These are phyloP conservation scores for Saccharomyces mikatae DNA, from an alignment of 805 yeast genomes.

Conservation along the genomic window DNA sequence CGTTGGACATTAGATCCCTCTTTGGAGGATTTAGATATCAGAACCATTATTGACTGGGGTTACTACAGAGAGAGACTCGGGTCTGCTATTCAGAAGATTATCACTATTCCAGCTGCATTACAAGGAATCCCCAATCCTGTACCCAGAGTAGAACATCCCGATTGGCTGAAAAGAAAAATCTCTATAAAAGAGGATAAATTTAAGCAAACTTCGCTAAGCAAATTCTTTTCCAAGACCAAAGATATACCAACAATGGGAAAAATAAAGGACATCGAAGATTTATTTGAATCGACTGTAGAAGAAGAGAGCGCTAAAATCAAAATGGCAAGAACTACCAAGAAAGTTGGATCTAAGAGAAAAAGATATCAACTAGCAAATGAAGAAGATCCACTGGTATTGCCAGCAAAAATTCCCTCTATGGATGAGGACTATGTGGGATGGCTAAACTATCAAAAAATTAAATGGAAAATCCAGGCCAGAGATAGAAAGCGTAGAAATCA, in stretches of 20 bases:
- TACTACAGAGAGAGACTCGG: conserved; percentile 87
- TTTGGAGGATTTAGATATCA: conserved; percentile 73
- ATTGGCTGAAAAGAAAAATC: conserved; percentile 72
- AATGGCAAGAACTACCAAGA: conserved; percentile 33
- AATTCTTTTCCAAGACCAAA: conserved; percentile 45
- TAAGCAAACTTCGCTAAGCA: conserved; percentile 60
- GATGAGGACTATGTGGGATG: conserved; percentile 59
- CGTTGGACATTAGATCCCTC: conserved; percentile 82
- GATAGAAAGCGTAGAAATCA: conserved; percentile 64
- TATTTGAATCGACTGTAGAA: conserved; percentile 32
- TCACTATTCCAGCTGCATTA: conserved; percentile 94
- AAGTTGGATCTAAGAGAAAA: conserved; percentile 26
- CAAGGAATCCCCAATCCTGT: conserved; percentile 87
- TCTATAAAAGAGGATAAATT: conserved; percentile 51
- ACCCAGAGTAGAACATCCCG: conserved; percentile 89
- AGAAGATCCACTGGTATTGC: conserved; percentile 39
- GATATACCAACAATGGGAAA: conserved; percentile 33
- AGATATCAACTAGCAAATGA: conserved; percentile 33
- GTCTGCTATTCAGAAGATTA: conserved; percentile 87
- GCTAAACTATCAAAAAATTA: conserved; percentile 69
- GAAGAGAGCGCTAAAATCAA: conserved; percentile 21
- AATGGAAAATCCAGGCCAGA: conserved; percentile 75
- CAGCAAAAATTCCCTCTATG: conserved; percentile 49
- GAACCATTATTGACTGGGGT: conserved; percentile 86
- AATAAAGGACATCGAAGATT: conserved; percentile 69